These are phyloP conservation scores for Leptographium galeiforme DNA, from an alignment of 2,329 filamentous ascomycete species.

Conservation along the genomic window DNA sequence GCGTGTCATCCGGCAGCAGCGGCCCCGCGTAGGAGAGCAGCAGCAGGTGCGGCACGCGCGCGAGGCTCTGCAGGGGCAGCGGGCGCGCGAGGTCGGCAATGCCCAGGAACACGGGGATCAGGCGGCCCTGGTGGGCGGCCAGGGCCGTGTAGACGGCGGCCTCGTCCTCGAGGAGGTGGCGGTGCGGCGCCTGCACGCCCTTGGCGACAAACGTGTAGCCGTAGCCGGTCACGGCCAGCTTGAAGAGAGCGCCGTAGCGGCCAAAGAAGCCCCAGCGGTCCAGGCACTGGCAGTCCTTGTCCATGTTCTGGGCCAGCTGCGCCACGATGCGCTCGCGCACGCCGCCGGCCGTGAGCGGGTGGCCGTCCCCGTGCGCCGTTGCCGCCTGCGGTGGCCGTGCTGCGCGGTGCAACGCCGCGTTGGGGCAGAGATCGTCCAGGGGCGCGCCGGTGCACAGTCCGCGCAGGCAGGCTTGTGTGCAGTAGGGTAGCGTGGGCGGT, in stretches of 20 bases:
- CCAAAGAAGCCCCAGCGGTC: neutral
- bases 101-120: slow-evolving; percentile 8
- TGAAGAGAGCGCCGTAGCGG: slow-evolving; percentile 6
- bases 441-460: neutral
- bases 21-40: slow-evolving; percentile 8
- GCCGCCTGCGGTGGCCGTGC: neutral
- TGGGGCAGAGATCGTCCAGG: neutral
- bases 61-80: neutral
- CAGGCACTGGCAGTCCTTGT: neutral
- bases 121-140: slow-evolving; percentile 1
- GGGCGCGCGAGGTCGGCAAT: slow-evolving; percentile 2
- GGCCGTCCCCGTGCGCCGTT: neutral
- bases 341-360: neutral
- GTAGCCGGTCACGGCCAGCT: slow-evolving; percentile 5
- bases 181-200: neutral
- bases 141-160: slow-evolving; percentile 1
- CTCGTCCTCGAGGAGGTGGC: slow-evolving; percentile 1
- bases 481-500: neutral
- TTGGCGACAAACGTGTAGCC: slow-evolving; percentile 11
- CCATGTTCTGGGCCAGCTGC: neutral
- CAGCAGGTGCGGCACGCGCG: slow-evolving; percentile 5
- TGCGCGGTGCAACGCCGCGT: neutral
- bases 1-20: neutral
- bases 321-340: neutral
- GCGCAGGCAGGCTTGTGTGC: slow-evolving; percentile 4